Evolutionary conservation across 2,329 filamentous ascomycete genomes (phyloP), one percentile per base, ranked within the genome.

Genomic region (Phyllosticta citrichinensis): DNA sequence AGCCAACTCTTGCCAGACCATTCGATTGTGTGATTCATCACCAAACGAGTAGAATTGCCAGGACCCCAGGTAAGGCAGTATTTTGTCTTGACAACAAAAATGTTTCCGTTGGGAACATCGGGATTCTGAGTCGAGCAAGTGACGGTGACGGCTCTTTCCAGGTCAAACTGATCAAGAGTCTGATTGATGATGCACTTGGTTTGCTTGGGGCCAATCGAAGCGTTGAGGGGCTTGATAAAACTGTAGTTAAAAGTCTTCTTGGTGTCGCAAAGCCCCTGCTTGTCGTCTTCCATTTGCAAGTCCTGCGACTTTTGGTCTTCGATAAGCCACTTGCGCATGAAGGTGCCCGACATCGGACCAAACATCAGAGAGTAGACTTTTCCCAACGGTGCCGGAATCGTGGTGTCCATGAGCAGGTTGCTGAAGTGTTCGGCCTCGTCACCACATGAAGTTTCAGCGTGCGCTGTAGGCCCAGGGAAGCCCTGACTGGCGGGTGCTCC

Each of bases 1-100:
- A 99, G 78, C 94, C 94, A 99, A 77, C 92, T 97, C 80, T 97
- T 99, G 67, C 92, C 92, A 3, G 87, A 87, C 95, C 95, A 99
- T 70, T 99, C 95, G 52, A 97, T 89, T 2, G 86, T 87, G 72
- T 91, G 97, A 66, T 87, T 97, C 76, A 93, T 87, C 64, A 94
- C 85, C 30, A 99, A 77, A 27, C 91, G 83, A 1, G 95, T 99
- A 50, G 85, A 79, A 68, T 96, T 96, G 64, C 86, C 87, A 57
- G 94, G 86, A 3, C 87, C 91, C 94, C 94, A 99, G 57, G 89
- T 89, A 22, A 99, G 80, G 69, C 95, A 96, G 70, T 97, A 99
- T 67, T 88, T 89, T 2, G 94, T 99, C 75, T 97, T 97, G 54
- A 90, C 88, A 47, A 84, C 83, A 70, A 99, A 99, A 3, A 96